Base-by-base conservation (phyloP, 495 filamentous ascomycete genomes). In the Polyplosphaeria fusca region DNA sequence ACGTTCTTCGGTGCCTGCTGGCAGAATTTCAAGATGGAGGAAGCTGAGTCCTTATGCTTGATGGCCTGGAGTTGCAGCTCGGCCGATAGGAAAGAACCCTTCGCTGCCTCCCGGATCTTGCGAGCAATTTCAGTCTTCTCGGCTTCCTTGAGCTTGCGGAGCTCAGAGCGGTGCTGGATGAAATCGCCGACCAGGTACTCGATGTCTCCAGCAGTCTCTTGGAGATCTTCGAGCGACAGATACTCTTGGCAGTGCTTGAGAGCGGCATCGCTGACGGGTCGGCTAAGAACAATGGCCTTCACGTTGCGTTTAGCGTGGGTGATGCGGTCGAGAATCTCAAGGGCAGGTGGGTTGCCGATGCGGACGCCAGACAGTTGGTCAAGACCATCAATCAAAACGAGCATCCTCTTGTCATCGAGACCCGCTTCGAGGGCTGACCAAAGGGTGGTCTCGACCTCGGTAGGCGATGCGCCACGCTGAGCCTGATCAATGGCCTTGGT, bases 71-170 rank as follows among this genome's bases (percentile, higher is more conserved):
- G 60, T 3, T 73, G 76, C 52, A 83, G 65, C 39, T 80, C 76
- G 3, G 79, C 81, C 74, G 79, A 84, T 16, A 82, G 74, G 63
- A 85, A 85, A 11, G 77, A 81, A 9, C 79, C 76, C 39, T 79
- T 77, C 1, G 80, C 76, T 13, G 73, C 74, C 35, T 76, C 65
- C 9, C 13, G 27, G 28, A 44, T 9, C 35, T 62, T 62, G 23
- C 41, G 41, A 19, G 53, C 18, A 16, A 62, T 58, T 16, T 28
- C 27, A 2, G 41, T 22, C 23, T 52, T 57, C 5, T 57, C 59
- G 19, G 26, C 16, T 14, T 62, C 52, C 26, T 62, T 62, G 28
- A 62, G 32, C 11, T 23, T 35, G n/a, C 42, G 44, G 5, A 62
- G 39, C 24, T 52, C 38, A 20, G 52, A 44, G 24, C 23, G 22